A percentile compares a stretch with the other conserved stretches of the same genome.
Conservation (phyloP, 2,329 filamentous ascomycete genomes). For the Herpotrichia juniperi region DNA sequence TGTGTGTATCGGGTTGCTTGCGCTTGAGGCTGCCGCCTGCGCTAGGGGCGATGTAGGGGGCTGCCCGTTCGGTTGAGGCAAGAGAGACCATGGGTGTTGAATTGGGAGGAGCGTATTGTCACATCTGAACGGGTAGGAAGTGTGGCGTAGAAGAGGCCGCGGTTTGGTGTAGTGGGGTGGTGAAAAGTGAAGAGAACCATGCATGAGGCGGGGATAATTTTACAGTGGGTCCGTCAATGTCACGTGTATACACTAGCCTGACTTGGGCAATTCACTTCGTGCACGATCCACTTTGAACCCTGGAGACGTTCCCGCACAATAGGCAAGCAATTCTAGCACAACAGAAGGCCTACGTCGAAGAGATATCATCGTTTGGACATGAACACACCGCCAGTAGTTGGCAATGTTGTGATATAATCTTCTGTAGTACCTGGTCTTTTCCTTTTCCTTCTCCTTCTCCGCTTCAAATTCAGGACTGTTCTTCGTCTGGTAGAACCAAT, state of each 20-base stretch:
- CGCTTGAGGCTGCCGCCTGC: slow-evolving; percentile 45
- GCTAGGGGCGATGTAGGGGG: slow-evolving; percentile 34
- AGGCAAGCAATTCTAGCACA: no score
- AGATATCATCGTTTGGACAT: no score
- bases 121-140: slow-evolving; percentile 31
- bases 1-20: slow-evolving; percentile 35
- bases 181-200: slow-evolving; percentile 17
- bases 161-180: slow-evolving; percentile 2
- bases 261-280: not conserved
- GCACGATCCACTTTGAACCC: no score
- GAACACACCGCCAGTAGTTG: no score
- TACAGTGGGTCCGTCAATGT: not conserved
- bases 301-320: no score
- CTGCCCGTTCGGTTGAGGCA: slow-evolving; percentile 35
- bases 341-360: no score
- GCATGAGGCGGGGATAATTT: slow-evolving; percentile 10
- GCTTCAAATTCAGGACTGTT: no score
- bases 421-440: no score
- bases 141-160: not conserved
- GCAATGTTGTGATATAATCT: no score
- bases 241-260: not conserved
- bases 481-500: no score
- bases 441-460: no score
- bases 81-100: slow-evolving; percentile 45
- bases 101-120: slow-evolving; percentile 17